Evolutionary conservation across 257 asterid genomes (phyloP).

Genomic region (Ballota nigra): DNA sequence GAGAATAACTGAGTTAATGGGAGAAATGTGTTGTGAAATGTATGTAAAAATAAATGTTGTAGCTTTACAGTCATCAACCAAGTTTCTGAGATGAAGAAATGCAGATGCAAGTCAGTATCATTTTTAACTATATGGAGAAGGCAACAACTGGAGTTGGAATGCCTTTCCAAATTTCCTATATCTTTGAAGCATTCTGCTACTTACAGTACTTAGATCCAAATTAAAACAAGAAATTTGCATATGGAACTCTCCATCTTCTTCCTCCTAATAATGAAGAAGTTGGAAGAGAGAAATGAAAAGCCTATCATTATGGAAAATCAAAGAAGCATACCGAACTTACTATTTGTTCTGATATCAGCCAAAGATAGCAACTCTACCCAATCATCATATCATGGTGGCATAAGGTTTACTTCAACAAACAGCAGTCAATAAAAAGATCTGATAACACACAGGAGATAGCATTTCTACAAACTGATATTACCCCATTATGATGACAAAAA

Average conservation of each 20-base stretch:
- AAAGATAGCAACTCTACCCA: not conserved
- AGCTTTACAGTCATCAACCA: too few species aligned
- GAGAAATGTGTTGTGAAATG: too few species aligned
- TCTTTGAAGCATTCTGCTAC: not conserved
- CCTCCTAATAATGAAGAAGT: not conserved
- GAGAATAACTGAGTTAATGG: too few species aligned
- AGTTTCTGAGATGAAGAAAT: too few species aligned
- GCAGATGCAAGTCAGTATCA: not conserved
- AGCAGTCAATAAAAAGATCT: not conserved
- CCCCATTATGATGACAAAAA: not conserved
- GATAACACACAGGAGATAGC: not conserved
- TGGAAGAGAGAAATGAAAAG: not conserved
- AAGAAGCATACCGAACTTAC: not conserved
- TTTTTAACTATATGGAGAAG: not conserved
- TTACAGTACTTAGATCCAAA: not conserved
- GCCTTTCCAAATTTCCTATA: not conserved
- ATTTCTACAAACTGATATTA: not conserved
- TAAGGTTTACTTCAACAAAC: not conserved
- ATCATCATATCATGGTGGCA: not conserved
- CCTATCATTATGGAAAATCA: not conserved
- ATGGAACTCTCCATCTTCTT: not conserved
- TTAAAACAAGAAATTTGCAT: not conserved
- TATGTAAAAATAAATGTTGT: too few species aligned
- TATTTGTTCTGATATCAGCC: constrained; percentile 1
- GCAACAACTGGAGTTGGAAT: not conserved